Percentiles rank a stretch among this genome's conserved stretches.
Evolutionary conservation across 2,329 filamentous ascomycete genomes (phyloP).

Genomic region (Tolypocladium capitatum): DNA sequence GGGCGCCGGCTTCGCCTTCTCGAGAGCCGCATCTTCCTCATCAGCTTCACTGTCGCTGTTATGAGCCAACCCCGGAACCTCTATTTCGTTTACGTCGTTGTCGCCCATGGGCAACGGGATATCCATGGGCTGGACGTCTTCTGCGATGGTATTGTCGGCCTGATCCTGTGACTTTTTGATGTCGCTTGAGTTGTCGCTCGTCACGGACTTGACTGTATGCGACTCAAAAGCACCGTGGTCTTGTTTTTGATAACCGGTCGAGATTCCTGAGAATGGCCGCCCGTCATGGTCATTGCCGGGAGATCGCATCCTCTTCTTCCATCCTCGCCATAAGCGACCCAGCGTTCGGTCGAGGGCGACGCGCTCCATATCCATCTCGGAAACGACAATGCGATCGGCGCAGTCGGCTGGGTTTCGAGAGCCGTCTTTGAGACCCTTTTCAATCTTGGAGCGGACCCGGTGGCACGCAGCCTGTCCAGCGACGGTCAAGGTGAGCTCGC

Average conservation of each 20-base stretch:
- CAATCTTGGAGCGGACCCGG: constrained; percentile 44
- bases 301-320: constrained; percentile 73
- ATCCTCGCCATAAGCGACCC: constrained; percentile 83
- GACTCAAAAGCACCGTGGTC: constrained; percentile 24
- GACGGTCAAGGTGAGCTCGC: constrained; percentile 78
- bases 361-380: constrained; percentile 85
- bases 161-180: constrained; percentile 6
- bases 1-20: constrained; percentile 9
- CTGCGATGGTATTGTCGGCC: constrained; percentile 7
- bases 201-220: constrained; percentile 15
- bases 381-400: constrained; percentile 62
- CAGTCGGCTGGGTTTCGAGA: constrained; percentile 31
- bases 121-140: constrained; percentile 20
- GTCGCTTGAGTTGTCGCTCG: constrained; percentile 4
- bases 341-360: constrained; percentile 80
- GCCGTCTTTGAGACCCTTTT: constrained; percentile 45
- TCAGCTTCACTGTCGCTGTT: constrained; percentile 50
- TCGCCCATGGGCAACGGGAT: constrained; percentile 57
- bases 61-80: constrained; percentile 54
- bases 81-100: constrained; percentile 66
- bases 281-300: constrained; percentile 34
- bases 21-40: constrained; percentile 23
- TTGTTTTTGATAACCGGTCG: constrained; percentile 16
- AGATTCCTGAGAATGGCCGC: constrained; percentile 36
- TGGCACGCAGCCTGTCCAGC: constrained; percentile 74